Conservation (phyloP, 768 basidiomycete genomes). For the Phanerochaete sordida region DNA sequence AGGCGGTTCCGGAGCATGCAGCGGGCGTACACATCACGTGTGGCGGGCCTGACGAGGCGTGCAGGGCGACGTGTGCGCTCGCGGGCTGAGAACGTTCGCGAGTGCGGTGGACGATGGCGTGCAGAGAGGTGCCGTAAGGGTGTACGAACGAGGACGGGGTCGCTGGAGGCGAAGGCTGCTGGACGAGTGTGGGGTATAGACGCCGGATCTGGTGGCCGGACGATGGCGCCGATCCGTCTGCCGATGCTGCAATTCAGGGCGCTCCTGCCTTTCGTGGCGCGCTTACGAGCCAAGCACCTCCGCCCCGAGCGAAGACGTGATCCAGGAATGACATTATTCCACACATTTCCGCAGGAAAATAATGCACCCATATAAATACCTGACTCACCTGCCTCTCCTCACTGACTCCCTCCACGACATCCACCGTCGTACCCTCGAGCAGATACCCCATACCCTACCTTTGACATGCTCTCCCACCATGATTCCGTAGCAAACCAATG, state of each 20-base stretch:
- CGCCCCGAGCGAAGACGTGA: conserved; percentile 3
- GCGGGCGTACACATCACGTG: background rate
- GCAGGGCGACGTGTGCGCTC: background rate
- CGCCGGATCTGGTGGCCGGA: background rate
- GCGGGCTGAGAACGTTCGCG: background rate
- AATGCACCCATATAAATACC: background rate
- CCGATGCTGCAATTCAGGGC: conserved; percentile 9
- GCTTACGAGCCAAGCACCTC: background rate
- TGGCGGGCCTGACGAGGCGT: background rate
- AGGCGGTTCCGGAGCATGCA: background rate
- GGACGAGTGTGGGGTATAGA: background rate
- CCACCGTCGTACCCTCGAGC: background rate
- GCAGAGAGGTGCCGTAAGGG: background rate
- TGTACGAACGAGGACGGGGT: background rate
- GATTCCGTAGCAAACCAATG: conserved; percentile 37
- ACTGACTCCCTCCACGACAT: background rate
- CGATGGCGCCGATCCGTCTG: conserved; percentile 4
- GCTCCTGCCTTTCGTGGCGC: background rate
- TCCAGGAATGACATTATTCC: conserved; percentile 2
- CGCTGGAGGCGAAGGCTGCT: background rate
- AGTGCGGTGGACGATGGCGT: background rate
- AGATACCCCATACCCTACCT: background rate
- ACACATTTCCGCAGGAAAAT: background rate
- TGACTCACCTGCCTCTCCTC: conserved; percentile 4
- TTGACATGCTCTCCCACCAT: background rate